Evolutionary conservation across 2,329 filamentous ascomycete genomes (phyloP), one percentile per base, ranked within the genome.

Genomic region (Verticillium longisporum): DNA sequence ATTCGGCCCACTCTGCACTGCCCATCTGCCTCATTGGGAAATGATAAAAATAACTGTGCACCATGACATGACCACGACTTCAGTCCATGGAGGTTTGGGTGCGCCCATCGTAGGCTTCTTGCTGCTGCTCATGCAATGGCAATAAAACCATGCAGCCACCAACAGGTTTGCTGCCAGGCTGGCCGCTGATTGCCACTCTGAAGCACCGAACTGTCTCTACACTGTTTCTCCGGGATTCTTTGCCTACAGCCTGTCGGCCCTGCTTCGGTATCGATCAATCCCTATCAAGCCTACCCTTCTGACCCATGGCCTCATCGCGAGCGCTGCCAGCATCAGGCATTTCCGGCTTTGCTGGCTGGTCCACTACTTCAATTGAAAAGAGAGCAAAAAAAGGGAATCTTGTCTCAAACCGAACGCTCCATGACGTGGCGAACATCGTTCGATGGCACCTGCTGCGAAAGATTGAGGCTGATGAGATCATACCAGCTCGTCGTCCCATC

Each of bases 381-480:
- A 15, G 11, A 13, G 37, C 18, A 21, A 2, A 2, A 21, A 41
- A 5, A 15, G 4, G 37, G 1, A 15, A 41, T 11, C 15, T 41
- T 15, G 37, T 15, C 14, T 13, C 37, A 18, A 3, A 34, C 37
- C 10, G 15, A 14, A 41, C 37, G 11, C 37, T 41, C 37, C 85
- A 83, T 58, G 85, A 84, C 63, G 76, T 87, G 66, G 77, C 80
- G n/a, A 83, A 83, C 36, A 73, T 85, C 11, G 18, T 21, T 21
- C 18, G 18, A 21, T 21, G 18, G 26, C 81, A 80, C 53, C 74
- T 82, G 55, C 85, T 87, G 67, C 77, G 77, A 63, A 78, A 78
- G 55, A 76, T 83, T 59, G 83, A 87, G 63, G 83, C 78, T 0
- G 82, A 86, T 58, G 84, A 88, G 71, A 84, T 86, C 74, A 82